Base-by-base conservation (phyloP, 352 stramenopile species). In the Phytophthora pseudosyringae region DNA sequence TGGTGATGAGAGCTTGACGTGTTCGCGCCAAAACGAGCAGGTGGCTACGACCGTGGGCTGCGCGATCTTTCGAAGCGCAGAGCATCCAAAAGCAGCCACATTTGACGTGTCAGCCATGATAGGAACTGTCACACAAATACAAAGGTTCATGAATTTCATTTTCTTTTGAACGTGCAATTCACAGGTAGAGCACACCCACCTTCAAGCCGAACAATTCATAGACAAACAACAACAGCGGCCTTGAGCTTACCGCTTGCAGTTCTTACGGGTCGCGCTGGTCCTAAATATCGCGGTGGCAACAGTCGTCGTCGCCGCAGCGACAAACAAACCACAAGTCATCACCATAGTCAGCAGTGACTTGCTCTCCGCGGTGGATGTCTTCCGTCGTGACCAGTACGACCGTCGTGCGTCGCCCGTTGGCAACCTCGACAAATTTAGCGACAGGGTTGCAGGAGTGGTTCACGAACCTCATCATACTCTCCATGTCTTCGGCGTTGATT, bases 301-400 rank as follows among this genome's bases (percentile, higher is more conserved):
- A 61, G 11, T 3, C n/a, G 13, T n/a, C 36, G 7, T 18, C 4
- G 7, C 18, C 5, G 35, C 35, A 63, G n/a, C 44, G 33, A 13
- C 35, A 55, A 13, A 63, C 35, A 39, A 63, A 64, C 56, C 56
- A 64, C 11, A 64, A 41, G 16, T 64, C 29, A 9, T 59, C 51
- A 11, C 40, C 39, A 31, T 64, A 44, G 5, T n/a, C 56, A 2
- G 47, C 56, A 11, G 35, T 57, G 16, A 56, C 16, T 15, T 64
- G 35, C 25, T 57, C 25, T 10, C 45, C 26, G 3, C 38, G 45
- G 28, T 16, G 28, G 10, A 64, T 32, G 25, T 16, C 6, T 40
- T 64, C 28, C 0, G 56, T 51, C 5, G 36, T 51, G 1, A 43
- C 45, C 35, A 56, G 45, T 3, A 64, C 56, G 9, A 56, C 36